A percentile compares a stretch with the other conserved stretches of the same genome.
Conservation (phyloP, 176 grass and related monocot genomes). For the Paspalum vaginatum region DNA sequence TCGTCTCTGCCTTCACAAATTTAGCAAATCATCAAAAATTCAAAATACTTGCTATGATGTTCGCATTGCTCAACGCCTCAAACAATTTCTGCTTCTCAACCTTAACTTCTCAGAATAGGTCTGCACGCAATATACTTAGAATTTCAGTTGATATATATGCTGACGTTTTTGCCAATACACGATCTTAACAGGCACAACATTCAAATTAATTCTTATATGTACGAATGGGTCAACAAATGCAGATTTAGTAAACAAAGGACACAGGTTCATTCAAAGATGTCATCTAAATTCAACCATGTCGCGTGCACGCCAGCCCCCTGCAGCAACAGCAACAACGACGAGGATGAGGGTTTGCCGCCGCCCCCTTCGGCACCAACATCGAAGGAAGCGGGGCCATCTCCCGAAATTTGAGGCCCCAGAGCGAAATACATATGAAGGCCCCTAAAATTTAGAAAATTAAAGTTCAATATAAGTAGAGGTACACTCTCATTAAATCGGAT, state of each 20-base stretch:
- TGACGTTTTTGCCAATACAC: conserved; percentile 9
- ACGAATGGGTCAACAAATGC: neutral
- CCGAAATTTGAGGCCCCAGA: too few relatives aligned
- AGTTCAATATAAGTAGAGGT: too few relatives aligned
- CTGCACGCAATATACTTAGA: conserved; percentile 46
- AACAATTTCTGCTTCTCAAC: conserved; percentile 75
- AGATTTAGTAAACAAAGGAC: conserved; percentile 5
- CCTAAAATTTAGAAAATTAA: too few relatives aligned
- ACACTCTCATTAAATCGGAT: too few relatives aligned
- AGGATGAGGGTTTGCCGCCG: too few relatives aligned
- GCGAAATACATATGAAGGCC: too few relatives aligned
- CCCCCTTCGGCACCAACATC: too few relatives aligned
- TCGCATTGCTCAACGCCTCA: conserved; percentile 48
- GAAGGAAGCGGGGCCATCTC: too few relatives aligned
- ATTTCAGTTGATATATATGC: conserved; percentile 13
- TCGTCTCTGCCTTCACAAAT: conserved; percentile 62
- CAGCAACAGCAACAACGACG: too few relatives aligned
- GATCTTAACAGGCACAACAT: conserved; percentile 1
- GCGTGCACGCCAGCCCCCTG: too few relatives aligned
- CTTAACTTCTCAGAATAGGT: conserved; percentile 73
- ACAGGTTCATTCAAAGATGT: neutral
- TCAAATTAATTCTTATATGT: neutral
- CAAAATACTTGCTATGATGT: too few relatives aligned
- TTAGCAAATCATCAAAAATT: conserved; percentile 18
- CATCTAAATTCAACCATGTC: neutral